phyloP scores from a whole-genome alignment of 2,329 filamentous ascomycete genomes.

The Ascosphaera apis region DNA sequence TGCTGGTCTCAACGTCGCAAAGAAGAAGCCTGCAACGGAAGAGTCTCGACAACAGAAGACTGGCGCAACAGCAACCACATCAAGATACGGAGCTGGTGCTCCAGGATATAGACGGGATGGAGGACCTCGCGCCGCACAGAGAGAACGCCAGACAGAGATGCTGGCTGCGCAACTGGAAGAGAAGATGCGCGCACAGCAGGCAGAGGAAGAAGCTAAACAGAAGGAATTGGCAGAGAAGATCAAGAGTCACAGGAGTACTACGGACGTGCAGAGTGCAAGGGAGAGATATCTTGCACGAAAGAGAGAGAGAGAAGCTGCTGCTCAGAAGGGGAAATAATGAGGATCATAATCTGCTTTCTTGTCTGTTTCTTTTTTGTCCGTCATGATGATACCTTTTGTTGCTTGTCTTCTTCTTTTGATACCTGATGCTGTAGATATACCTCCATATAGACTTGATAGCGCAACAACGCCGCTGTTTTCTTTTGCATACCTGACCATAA shows the following conservation, averaged over 20 bases:
- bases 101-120: conserved; percentile 1
- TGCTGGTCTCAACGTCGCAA: conserved; percentile 38
- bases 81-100: conserved; percentile 4
- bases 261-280: conserved; percentile 35
- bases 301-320: conserved; percentile 28
- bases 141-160: conserved; percentile 36
- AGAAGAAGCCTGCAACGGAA: conserved; percentile 19
- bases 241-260: conserved; percentile 34
- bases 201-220: conserved; percentile 32
- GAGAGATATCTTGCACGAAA: conserved; percentile 39
- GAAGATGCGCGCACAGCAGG: conserved; percentile 29
- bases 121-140: conserved; percentile 19
- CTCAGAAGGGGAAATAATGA: conserved; percentile 27
- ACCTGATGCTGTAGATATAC: too few relatives aligned
- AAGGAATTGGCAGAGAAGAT: conserved; percentile 30
- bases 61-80: conserved; percentile 2
- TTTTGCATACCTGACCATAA: too few relatives aligned
- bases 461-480: too few relatives aligned
- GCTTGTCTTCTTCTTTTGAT: too few relatives aligned
- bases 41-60: too few relatives aligned
- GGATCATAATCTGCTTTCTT: neutral
- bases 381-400: too few relatives aligned
- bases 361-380: too few relatives aligned
- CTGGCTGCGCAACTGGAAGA: conserved; percentile 35
- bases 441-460: too few relatives aligned